Evolutionary conservation across 331 rosid genomes (phyloP).

Genomic region (Quercus lobata): DNA sequence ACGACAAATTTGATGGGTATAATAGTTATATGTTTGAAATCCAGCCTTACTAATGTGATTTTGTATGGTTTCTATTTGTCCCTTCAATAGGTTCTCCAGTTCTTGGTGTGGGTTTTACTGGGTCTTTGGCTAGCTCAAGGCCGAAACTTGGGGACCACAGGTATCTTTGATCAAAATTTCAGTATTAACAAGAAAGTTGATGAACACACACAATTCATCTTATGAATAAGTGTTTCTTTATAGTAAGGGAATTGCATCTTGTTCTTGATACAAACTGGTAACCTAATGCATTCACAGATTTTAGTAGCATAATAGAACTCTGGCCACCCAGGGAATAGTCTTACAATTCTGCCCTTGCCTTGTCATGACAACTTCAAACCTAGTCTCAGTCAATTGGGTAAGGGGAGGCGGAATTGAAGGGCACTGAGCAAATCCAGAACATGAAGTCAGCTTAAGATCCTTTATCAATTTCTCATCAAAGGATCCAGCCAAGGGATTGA

Average conservation of each 20-base stretch:
- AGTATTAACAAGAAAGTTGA: neutral
- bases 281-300: neutral
- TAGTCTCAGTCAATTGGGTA: neutral
- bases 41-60: neutral
- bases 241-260: neutral
- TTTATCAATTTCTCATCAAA: neutral
- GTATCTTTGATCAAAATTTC: constrained; percentile 28
- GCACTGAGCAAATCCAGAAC: neutral
- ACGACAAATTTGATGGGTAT: neutral
- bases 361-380: neutral
- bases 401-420: neutral
- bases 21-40: neutral
- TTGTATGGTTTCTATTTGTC: neutral
- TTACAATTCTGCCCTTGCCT: neutral
- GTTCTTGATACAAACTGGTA: neutral
- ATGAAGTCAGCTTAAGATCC: neutral
- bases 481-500: neutral
- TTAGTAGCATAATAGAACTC: neutral
- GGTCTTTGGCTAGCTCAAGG: constrained; percentile 55
- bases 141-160: constrained; percentile 87
- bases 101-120: constrained; percentile 90
- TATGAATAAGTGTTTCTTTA: neutral
- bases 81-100: constrained; percentile 65
- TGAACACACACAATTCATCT: neutral
- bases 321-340: neutral